Conservation (phyloP, 2,329 filamentous ascomycete species). For the Capronia epimyces region DNA sequence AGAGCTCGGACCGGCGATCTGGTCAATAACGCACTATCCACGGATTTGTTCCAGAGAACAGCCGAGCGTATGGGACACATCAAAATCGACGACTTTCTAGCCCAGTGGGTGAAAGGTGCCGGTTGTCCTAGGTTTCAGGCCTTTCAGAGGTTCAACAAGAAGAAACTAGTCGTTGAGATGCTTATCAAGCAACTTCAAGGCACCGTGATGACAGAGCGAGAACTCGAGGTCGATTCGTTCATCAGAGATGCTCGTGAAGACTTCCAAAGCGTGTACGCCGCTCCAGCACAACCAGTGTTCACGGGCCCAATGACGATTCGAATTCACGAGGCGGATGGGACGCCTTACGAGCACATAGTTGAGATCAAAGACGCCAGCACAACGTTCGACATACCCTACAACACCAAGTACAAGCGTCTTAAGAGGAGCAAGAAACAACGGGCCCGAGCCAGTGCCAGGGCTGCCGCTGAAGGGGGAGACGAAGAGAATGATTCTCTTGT, state of each 20-base stretch:
- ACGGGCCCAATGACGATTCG: slow-evolving; percentile 96
- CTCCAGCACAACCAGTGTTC: slow-evolving; percentile 70
- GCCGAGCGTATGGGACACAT: slow-evolving; percentile 87
- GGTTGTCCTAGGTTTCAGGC: slow-evolving; percentile 86
- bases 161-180: slow-evolving; percentile 90
- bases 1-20: slow-evolving; percentile 80
- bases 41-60: slow-evolving; percentile 69
- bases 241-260: slow-evolving; percentile 80
- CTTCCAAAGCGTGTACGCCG: slow-evolving; percentile 61
- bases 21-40: slow-evolving; percentile 62
- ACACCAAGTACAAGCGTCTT: slow-evolving; percentile 96
- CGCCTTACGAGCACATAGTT: slow-evolving; percentile 95
- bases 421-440: slow-evolving; percentile 82
- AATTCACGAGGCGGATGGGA: slow-evolving; percentile 96
- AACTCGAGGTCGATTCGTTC: slow-evolving; percentile 69
- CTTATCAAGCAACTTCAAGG: slow-evolving; percentile 71
- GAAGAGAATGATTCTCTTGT: slow-evolving; percentile 74
- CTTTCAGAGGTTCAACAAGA: slow-evolving; percentile 92
- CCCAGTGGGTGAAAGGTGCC: slow-evolving; percentile 82
- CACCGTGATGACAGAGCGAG: slow-evolving; percentile 50
- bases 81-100: slow-evolving; percentile 84
- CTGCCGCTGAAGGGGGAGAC: slow-evolving; percentile 59
- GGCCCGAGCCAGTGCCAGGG: slow-evolving; percentile 58
- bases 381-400: slow-evolving; percentile 93
- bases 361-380: slow-evolving; percentile 84